phyloP scores from a whole-genome alignment of 305 asterid species.

The Rubia occidens region DNA sequence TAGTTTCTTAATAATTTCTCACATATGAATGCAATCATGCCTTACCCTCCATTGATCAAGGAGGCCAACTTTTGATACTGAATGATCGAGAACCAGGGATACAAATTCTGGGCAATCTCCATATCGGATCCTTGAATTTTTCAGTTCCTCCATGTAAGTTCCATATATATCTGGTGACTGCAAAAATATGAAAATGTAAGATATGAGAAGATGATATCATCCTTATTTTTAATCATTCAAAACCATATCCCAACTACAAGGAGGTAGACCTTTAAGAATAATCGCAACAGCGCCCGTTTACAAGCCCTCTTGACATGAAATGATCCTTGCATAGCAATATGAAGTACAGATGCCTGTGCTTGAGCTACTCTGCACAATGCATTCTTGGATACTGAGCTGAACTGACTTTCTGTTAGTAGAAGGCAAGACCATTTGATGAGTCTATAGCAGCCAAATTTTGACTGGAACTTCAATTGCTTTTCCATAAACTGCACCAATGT shows the following conservation, averaged over 20 bases:
- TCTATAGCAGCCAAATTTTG: constrained; percentile 57
- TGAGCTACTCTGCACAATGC: constrained; percentile 73
- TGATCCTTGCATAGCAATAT: constrained; percentile 62
- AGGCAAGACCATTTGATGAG: constrained; percentile 83
- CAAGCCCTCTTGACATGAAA: constrained; percentile 59
- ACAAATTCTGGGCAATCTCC: constrained; percentile 65
- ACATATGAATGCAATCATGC: constrained; percentile 3
- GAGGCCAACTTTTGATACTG: constrained; percentile 36
- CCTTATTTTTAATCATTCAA: background rate
- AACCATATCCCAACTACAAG: constrained; percentile 8
- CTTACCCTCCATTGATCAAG: constrained; percentile 70
- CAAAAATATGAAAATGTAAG: constrained; percentile 16
- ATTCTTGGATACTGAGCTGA: constrained; percentile 60
- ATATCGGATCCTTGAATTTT: constrained; percentile 63
- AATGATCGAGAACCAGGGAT: constrained; percentile 55
- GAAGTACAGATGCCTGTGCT: constrained; percentile 66
- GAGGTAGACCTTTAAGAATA: constrained; percentile 61
- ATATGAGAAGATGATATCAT: background rate
- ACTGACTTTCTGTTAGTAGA: constrained; percentile 63
- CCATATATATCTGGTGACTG: constrained; percentile 69
- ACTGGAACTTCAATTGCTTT: constrained; percentile 63
- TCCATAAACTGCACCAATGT: constrained; percentile 91
- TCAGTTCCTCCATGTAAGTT: constrained; percentile 67
- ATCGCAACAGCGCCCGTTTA: constrained; percentile 41
- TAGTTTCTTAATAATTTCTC: background rate